Evolutionary conservation across 805 yeast genomes (phyloP).

Genomic region (Metschnikowia henanensis): DNA sequence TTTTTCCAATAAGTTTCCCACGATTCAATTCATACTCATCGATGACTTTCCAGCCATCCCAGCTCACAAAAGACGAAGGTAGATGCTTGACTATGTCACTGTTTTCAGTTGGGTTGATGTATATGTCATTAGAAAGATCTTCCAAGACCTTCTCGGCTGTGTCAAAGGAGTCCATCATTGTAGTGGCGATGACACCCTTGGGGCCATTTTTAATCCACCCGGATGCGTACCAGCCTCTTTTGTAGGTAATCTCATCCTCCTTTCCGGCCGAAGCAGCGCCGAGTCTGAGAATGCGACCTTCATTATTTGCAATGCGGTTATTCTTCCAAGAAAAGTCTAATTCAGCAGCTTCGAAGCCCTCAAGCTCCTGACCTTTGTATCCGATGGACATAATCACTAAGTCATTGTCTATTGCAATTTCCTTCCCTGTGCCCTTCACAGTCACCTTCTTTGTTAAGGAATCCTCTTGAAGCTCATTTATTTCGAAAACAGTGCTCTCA

Average conservation of each 20-base stretch:
- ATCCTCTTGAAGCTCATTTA: constrained; percentile 46
- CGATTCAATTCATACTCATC: constrained; percentile 50
- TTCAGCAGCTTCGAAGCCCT: constrained; percentile 50
- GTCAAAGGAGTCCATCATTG: constrained; percentile 80
- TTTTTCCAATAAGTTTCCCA: constrained; percentile 52
- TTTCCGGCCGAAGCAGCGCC: constrained; percentile 15
- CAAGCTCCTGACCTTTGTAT: constrained; percentile 65
- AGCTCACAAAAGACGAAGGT: constrained; percentile 36
- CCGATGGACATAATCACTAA: constrained; percentile 82
- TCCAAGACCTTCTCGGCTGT: constrained; percentile 65
- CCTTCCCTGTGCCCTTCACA: constrained; percentile 37
- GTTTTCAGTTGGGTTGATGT: constrained; percentile 20
- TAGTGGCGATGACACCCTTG: constrained; percentile 85
- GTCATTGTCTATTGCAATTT: constrained; percentile 47
- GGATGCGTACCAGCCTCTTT: constrained; percentile 64
- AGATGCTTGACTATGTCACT: constrained; percentile 13
- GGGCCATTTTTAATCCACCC: constrained; percentile 95
- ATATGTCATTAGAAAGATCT: constrained; percentile 46
- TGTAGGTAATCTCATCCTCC: constrained; percentile 23
- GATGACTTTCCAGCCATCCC: constrained; percentile 69
- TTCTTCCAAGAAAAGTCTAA: constrained; percentile 25
- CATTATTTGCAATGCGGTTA: constrained; percentile 33
- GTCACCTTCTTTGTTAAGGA: constrained; percentile 23
- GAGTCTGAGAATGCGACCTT: constrained; percentile 31
- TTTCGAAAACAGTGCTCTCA: constrained; percentile 47